phyloP scores from a whole-genome alignment of 164 flowering plant genomes.

The Vitis cinerea region DNA sequence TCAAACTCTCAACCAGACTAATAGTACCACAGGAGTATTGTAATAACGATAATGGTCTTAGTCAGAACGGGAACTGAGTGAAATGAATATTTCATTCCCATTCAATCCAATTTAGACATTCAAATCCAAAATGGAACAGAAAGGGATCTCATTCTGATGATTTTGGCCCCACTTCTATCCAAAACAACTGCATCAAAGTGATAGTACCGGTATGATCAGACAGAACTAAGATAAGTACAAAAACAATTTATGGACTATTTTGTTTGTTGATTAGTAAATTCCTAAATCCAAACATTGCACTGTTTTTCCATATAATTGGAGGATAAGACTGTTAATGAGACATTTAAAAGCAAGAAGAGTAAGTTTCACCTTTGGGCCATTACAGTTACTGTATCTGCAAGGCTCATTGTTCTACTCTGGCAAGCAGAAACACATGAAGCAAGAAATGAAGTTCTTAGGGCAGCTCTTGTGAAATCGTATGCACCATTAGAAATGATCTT shows the following conservation, averaged over 20 bases:
- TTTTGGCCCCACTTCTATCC: no score
- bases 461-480: slow-evolving; percentile 89
- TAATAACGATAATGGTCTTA: no score
- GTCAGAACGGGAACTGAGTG: no score
- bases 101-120: no score
- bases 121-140: no score
- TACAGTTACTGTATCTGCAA: slow-evolving; percentile 80
- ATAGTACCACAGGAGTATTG: no score
- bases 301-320: background rate
- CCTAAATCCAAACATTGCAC: background rate
- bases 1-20: no score
- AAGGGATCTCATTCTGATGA: no score
- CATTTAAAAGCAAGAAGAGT: background rate
- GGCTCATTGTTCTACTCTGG: slow-evolving; percentile 84
- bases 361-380: slow-evolving; percentile 82
- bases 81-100: no score
- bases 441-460: slow-evolving; percentile 89
- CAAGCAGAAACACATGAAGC: slow-evolving; percentile 98
- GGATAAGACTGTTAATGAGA: background rate
- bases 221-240: background rate
- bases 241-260: background rate
- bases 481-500: slow-evolving; percentile 80
- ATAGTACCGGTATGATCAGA: no score
- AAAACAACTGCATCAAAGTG: no score
- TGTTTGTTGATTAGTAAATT: background rate